Conservation (phyloP, 805 yeast genomes). For the Metschnikowia continentalis region DNA sequence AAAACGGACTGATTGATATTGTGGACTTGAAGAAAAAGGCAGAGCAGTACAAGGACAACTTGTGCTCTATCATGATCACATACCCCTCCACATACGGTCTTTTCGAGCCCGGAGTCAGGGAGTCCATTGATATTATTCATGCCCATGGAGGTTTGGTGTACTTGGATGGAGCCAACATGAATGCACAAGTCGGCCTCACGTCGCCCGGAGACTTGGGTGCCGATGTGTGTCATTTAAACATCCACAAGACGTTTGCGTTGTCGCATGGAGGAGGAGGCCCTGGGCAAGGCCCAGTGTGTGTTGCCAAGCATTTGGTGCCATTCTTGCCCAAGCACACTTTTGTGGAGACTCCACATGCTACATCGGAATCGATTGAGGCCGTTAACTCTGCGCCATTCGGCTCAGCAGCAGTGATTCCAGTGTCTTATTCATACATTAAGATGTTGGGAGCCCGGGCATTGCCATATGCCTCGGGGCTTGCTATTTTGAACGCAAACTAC, state of each 20-base stretch:
- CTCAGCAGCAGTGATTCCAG: constrained; percentile 88
- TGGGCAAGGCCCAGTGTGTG: constrained; percentile 98
- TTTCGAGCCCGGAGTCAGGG: constrained; percentile 85
- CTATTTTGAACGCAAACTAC: constrained; percentile 93
- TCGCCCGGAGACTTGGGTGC: constrained; percentile 98
- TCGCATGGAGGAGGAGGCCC: constrained; percentile 99
- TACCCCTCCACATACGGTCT: constrained; percentile 97
- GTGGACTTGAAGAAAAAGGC: constrained; percentile 72
- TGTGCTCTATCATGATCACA: constrained; percentile 94
- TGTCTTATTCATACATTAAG: constrained; percentile 92
- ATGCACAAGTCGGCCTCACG: constrained; percentile 96
- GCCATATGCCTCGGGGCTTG: constrained; percentile 82
- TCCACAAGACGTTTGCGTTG: constrained; percentile 96
- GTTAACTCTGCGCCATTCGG: constrained; percentile 95
- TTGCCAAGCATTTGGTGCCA: constrained; percentile 70
- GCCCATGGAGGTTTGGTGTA: constrained; percentile 90
- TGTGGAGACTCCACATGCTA: constrained; percentile 46
- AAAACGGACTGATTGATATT: constrained; percentile 83
- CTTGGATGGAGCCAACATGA: constrained; percentile 98
- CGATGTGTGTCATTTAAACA: constrained; percentile 94
- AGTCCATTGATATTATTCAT: constrained; percentile 85
- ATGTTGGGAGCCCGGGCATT: constrained; percentile 84
- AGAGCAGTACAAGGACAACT: constrained; percentile 55
- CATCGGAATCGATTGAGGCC: constrained; percentile 56
- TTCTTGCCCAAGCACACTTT: constrained; percentile 79